Conservation (phyloP, 2,329 filamentous ascomycete species). For the Colletotrichum eleusines region DNA sequence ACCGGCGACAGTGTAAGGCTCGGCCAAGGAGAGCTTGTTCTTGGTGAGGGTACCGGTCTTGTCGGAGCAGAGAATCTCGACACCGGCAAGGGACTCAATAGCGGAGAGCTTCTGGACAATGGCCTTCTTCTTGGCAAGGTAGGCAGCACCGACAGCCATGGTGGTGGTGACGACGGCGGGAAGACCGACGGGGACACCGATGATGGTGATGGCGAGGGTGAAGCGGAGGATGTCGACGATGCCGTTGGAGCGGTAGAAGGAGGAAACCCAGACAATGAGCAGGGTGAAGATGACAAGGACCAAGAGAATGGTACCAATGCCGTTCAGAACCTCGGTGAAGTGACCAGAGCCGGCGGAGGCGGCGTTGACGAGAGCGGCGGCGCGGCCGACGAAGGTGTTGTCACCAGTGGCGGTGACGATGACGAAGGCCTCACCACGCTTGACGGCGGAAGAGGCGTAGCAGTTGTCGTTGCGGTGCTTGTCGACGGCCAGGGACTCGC, state of each 20-base stretch:
- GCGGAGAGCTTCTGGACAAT: conserved; percentile 94
- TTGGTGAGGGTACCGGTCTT: conserved; percentile 95
- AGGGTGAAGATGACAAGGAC: conserved; percentile 85
- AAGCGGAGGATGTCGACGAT: conserved; percentile 86
- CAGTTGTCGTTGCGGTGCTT: conserved; percentile 86
- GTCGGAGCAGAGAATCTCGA: conserved; percentile 94
- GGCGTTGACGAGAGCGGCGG: conserved; percentile 85
- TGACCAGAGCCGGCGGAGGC: conserved; percentile 82
- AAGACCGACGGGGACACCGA: conserved; percentile 93
- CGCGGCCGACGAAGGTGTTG: conserved; percentile 90
- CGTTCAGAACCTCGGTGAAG: conserved; percentile 92
- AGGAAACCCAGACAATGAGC: conserved; percentile 85
- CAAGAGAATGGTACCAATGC: conserved; percentile 84
- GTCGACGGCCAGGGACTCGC: conserved; percentile 91
- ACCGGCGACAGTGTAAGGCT: conserved; percentile 85
- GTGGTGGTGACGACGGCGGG: conserved; percentile 94
- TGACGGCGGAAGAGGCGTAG: conserved; percentile 89
- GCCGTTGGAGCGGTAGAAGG: conserved; percentile 87
- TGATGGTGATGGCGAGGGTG: conserved; percentile 89
- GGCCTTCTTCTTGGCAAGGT: conserved; percentile 91
- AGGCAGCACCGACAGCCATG: conserved; percentile 93
- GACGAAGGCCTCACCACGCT: conserved; percentile 88
- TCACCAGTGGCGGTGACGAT: conserved; percentile 88
- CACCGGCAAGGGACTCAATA: conserved; percentile 91
- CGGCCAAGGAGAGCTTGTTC: conserved; percentile 90